These are phyloP conservation scores for Kwoniella botswanensis DNA, from an alignment of 768 basidiomycete species.

Conservation along the genomic window DNA sequence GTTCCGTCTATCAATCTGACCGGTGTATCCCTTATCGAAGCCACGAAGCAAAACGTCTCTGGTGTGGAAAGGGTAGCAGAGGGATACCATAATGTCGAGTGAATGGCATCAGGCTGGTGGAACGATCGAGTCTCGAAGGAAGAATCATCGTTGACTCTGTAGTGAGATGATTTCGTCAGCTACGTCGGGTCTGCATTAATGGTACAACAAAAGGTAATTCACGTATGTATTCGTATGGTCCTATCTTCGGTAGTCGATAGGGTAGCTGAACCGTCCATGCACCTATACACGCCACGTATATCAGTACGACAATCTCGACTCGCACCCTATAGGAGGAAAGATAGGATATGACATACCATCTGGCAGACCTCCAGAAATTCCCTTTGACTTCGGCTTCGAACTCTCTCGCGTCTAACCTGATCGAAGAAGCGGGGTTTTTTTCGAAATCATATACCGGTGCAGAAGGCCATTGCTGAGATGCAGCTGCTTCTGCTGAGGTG, in stretches of 20 bases:
- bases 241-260: slow-evolving; percentile 76
- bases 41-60: slow-evolving; percentile 78
- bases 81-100: slow-evolving; percentile 86
- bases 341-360: slow-evolving; percentile 62
- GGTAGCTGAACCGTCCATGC: slow-evolving; percentile 71
- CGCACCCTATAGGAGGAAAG: neutral
- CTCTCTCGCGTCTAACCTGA: slow-evolving; percentile 14
- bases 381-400: slow-evolving; percentile 30
- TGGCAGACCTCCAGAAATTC: slow-evolving; percentile 66
- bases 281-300: slow-evolving; percentile 62
- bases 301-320: neutral
- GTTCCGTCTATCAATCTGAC: slow-evolving; percentile 81
- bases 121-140: slow-evolving; percentile 49
- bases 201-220: neutral
- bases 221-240: slow-evolving; percentile 65
- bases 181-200: neutral
- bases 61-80: slow-evolving; percentile 67
- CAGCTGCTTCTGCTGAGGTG: neutral
- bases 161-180: neutral
- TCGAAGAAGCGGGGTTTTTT: neutral
- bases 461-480: slow-evolving; percentile 20
- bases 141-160: slow-evolving; percentile 19
- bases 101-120: slow-evolving; percentile 70
- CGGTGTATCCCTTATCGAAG: slow-evolving; percentile 82
- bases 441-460: slow-evolving; percentile 31